phyloP scores from a whole-genome alignment of 1,284 basidiomycete genomes.

The Cryptococcus jaspeensis region DNA sequence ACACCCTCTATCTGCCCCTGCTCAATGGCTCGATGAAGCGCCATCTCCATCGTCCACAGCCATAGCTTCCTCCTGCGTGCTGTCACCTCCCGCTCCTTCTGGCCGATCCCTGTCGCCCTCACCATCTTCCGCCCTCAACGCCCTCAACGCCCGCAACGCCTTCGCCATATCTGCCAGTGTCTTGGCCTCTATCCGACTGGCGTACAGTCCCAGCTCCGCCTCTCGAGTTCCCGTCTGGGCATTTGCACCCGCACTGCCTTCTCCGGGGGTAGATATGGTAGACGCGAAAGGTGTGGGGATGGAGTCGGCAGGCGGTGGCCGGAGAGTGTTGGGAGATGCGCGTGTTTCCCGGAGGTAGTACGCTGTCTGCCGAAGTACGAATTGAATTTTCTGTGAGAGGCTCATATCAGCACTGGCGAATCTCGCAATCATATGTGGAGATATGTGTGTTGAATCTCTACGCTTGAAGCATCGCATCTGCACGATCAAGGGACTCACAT shows the following conservation, averaged over 20 bases:
- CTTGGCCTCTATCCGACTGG: conserved; percentile 34
- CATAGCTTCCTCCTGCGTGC: no score
- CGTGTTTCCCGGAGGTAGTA: conserved; percentile 43
- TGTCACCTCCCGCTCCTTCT: no score
- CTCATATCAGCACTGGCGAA: neutral
- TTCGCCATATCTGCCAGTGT: conserved; percentile 33
- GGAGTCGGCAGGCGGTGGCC: conserved; percentile 26
- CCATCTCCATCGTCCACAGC: no score
- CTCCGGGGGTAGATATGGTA: conserved; percentile 15
- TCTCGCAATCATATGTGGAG: no score
- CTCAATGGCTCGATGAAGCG: no score
- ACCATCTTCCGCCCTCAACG: neutral
- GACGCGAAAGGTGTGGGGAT: conserved; percentile 42
- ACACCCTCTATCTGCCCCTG: no score
- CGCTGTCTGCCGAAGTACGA: conserved; percentile 45
- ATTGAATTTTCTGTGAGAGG: conserved; percentile 46
- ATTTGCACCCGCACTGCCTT: neutral
- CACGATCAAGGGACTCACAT: conserved; percentile 32
- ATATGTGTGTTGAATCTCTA: neutral
- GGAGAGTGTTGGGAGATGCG: conserved; percentile 32
- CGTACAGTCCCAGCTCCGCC: conserved; percentile 42
- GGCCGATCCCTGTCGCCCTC: neutral
- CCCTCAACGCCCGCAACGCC: conserved; percentile 18
- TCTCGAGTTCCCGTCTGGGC: conserved; percentile 4
- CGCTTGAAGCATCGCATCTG: neutral